A percentile compares a stretch with the other conserved stretches of the same genome.
These are phyloP conservation scores for Russula vinacea DNA, from an alignment of 768 basidiomycete species.

Conservation along the genomic window DNA sequence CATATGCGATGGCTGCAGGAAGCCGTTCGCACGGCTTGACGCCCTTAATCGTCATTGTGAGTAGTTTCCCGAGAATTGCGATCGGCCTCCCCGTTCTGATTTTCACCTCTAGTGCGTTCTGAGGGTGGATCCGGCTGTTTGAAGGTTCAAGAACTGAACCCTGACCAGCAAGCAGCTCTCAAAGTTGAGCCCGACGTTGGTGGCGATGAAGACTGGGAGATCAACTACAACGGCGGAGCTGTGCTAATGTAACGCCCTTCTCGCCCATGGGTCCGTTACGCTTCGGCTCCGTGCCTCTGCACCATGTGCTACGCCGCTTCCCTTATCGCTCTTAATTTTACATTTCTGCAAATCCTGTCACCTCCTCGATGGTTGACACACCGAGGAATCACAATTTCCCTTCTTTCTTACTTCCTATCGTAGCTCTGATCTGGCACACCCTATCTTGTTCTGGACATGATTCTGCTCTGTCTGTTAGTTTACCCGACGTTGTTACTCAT, in stretches of 20 bases:
- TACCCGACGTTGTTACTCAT: conserved; percentile 16
- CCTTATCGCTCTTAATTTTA: background rate
- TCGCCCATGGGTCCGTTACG: background rate
- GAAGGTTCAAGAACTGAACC: conserved; percentile 39
- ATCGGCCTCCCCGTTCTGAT: background rate
- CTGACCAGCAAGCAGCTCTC: conserved; percentile 11
- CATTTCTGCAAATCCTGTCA: background rate
- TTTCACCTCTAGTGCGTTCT: conserved; percentile 54
- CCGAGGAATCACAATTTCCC: background rate
- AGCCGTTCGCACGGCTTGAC: conserved; percentile 93
- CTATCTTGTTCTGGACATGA: conserved; percentile 9
- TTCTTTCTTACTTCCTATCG: background rate
- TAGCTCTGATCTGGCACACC: conserved; percentile 11
- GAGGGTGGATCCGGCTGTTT: conserved; percentile 80
- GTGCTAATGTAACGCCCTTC: conserved; percentile 1
- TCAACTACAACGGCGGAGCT: background rate
- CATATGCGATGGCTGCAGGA: conserved; percentile 87
- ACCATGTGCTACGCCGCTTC: background rate
- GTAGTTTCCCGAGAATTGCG: conserved; percentile 5
- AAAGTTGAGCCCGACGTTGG: conserved; percentile 14
- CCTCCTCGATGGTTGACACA: conserved; percentile 5
- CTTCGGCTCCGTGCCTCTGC: background rate
- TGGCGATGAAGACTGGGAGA: conserved; percentile 13
- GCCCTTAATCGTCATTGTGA: conserved; percentile 90
- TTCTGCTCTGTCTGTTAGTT: conserved; percentile 6